Conservation (phyloP, 2,329 filamentous ascomycete genomes). For the Capronia americana region DNA sequence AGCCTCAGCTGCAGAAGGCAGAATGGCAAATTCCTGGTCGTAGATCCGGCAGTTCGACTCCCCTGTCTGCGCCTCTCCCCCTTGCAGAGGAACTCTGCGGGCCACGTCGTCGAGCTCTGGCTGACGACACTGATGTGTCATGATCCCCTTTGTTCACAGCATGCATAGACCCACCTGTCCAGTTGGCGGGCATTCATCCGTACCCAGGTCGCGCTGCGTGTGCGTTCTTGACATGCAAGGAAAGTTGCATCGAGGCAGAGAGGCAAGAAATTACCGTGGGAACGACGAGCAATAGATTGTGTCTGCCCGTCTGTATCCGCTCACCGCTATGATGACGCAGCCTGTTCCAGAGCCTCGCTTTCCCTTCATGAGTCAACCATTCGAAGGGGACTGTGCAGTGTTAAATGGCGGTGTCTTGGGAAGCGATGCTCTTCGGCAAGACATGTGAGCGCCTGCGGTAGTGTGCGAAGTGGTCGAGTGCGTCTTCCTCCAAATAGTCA, state of each 20-base stretch:
- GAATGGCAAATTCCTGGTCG: neutral
- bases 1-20: neutral
- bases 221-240: conserved; percentile 6
- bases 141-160: conserved; percentile 8
- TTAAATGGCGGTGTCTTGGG: neutral
- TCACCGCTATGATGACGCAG: conserved; percentile 9
- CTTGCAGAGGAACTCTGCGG: neutral
- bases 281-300: neutral
- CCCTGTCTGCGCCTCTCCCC: neutral
- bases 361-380: neutral
- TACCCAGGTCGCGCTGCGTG: neutral
- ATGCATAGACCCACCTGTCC: conserved; percentile 11
- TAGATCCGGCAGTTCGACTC: neutral
- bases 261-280: neutral
- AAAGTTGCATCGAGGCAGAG: conserved; percentile 9
- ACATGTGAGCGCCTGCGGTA: neutral
- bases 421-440: neutral
- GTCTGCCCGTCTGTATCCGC: neutral
- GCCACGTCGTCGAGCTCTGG: neutral
- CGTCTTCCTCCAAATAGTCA: neutral
- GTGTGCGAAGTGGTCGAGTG: neutral
- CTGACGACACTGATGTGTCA: conserved; percentile 4
- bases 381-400: neutral
- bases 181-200: neutral
- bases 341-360: neutral